A percentile compares a stretch with the other conserved stretches of the same genome.
phyloP scores from a whole-genome alignment of 2,329 filamentous ascomycete genomes.

The Fusarium graminum region DNA sequence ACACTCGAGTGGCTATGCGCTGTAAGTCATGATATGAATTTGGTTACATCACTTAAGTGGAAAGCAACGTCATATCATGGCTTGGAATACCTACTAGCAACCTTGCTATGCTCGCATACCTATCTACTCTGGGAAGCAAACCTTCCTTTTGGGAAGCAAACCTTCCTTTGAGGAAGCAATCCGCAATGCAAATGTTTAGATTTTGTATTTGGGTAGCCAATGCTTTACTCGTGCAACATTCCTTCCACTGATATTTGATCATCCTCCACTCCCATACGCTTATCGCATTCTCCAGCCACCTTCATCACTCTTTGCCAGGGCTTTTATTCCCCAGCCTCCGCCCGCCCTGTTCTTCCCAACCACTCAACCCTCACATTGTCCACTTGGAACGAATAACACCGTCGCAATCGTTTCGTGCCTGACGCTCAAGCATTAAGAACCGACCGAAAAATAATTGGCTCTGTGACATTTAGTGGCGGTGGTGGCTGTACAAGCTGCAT shows the following conservation, averaged over 20 bases:
- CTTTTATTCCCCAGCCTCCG: conserved; percentile 36
- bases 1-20: too few species aligned
- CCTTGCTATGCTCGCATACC: conserved; percentile 15
- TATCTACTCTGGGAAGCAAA: neutral
- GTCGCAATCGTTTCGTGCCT: conserved; percentile 28
- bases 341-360: conserved; percentile 25
- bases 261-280: conserved; percentile 11
- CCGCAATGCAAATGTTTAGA: neutral
- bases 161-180: conserved; percentile 1
- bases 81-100: neutral
- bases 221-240: conserved; percentile 21
- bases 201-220: conserved; percentile 5
- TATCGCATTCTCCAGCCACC: conserved; percentile 38
- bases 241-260: conserved; percentile 25
- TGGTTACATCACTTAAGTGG: conserved; percentile 24
- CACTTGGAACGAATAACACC: conserved; percentile 36
- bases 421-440: neutral
- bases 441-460: conserved; percentile 27
- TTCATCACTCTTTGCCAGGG: conserved; percentile 21
- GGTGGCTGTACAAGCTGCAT: conserved; percentile 34
- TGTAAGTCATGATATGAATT: neutral
- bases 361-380: conserved; percentile 28
- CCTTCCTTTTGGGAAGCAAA: conserved; percentile 2
- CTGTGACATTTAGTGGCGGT: conserved; percentile 36
- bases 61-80: conserved; percentile 31